These are phyloP conservation scores for Flaveria bidentis DNA, from an alignment of 129 eudicot species.

Conservation along the genomic window DNA sequence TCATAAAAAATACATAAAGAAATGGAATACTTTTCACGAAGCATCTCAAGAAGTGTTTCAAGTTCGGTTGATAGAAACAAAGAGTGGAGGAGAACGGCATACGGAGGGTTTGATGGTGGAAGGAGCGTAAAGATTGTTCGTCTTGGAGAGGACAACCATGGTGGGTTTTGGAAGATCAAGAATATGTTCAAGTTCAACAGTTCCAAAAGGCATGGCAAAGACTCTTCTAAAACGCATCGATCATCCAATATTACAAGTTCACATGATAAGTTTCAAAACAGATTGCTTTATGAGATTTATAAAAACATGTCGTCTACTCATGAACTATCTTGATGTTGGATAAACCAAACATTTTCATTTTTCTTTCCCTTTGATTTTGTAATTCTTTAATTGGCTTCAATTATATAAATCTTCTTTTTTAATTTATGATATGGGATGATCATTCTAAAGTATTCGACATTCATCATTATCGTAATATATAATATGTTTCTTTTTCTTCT, in stretches of 20 bases:
- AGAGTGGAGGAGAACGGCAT: conserved; percentile 28
- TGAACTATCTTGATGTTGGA: background rate
- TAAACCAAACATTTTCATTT: background rate
- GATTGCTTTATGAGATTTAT: conserved; percentile 19
- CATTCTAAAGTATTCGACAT: too few species aligned
- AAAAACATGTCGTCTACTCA: conserved; percentile 14
- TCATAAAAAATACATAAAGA: background rate
- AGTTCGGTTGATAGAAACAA: conserved; percentile 22
- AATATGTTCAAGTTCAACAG: background rate
- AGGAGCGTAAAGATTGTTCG: conserved; percentile 26
- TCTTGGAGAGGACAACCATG: conserved; percentile 26
- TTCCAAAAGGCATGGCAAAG: background rate
- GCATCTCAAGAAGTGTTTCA: conserved; percentile 31
- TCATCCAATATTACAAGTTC: background rate
- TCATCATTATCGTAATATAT: too few species aligned
- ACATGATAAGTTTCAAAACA: background rate
- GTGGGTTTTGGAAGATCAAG: conserved; percentile 15
- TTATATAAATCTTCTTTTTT: too few species aligned
- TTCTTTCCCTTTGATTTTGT: background rate
- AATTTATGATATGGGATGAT: too few species aligned
- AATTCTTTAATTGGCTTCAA: background rate
- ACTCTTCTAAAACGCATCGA: background rate
- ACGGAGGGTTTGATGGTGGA: conserved; percentile 32
- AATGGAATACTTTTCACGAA: conserved; percentile 36
- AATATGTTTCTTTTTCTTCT: too few species aligned